A percentile compares a stretch with the other conserved stretches of the same genome.
Conservation (phyloP, 2,329 filamentous ascomycete genomes). For the Blastomyces parvus region DNA sequence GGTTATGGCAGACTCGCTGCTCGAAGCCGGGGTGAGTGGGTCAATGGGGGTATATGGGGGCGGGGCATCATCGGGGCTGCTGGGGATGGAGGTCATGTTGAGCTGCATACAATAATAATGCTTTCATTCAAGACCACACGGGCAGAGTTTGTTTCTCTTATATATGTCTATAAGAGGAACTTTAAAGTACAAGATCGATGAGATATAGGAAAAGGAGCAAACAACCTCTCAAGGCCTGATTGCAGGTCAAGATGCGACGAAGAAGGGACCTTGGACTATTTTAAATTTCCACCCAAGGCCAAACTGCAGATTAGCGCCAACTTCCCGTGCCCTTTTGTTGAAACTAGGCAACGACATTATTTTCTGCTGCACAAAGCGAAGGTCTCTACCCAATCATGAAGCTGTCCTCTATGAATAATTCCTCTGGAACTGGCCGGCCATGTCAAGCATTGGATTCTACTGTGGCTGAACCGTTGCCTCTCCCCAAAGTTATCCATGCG, state of each 20-base stretch:
- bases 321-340: not conserved
- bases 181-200: not conserved
- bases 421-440: not conserved
- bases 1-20: conserved; percentile 17
- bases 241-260: not conserved
- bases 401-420: not conserved
- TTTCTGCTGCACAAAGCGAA: not conserved
- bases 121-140: not conserved
- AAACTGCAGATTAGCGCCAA: too few species aligned
- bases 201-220: not conserved
- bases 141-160: not conserved
- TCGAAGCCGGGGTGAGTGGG: conserved; percentile 21
- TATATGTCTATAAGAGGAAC: not conserved
- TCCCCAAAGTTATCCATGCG: too few species aligned
- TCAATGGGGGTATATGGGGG: conserved; percentile 36
- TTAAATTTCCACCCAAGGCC: too few species aligned
- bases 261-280: not conserved
- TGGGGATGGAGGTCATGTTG: not conserved
- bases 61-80: conserved; percentile 29
- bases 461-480: not conserved
- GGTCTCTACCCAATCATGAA: not conserved
- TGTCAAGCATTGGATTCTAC: not conserved
- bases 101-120: not conserved
- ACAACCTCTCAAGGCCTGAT: not conserved
- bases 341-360: conserved; percentile 6